Conservation (phyloP, 2,329 filamentous ascomycete species). For the Colletotrichum tanaceti region DNA sequence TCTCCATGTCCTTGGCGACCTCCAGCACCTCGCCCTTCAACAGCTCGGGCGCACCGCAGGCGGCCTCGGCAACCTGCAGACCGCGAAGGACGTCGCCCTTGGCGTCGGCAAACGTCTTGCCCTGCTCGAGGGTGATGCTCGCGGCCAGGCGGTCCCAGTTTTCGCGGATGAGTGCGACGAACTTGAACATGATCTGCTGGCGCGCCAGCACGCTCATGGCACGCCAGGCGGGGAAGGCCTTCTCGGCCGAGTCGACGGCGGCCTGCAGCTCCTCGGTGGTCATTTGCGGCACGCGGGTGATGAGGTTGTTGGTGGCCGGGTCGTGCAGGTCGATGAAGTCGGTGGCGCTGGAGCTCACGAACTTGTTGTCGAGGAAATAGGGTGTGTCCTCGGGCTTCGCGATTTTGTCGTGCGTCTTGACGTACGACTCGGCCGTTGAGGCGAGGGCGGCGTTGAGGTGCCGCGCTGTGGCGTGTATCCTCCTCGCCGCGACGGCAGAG, state of each 20-base stretch:
- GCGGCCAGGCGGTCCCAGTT: conserved; percentile 88
- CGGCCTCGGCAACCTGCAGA: conserved; percentile 86
- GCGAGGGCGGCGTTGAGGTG: conserved; percentile 66
- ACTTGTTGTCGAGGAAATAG: conserved; percentile 86
- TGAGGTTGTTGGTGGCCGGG: conserved; percentile 86
- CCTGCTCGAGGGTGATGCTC: conserved; percentile 88
- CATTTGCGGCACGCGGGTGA: conserved; percentile 85
- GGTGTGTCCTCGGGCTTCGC: conserved; percentile 75
- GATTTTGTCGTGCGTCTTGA: conserved; percentile 78
- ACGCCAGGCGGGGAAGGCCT: conserved; percentile 80
- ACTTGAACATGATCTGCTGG: conserved; percentile 91
- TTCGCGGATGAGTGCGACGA: conserved; percentile 81
- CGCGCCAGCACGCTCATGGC: conserved; percentile 77
- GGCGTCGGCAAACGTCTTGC: conserved; percentile 88
- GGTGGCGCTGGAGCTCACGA: conserved; percentile 73
- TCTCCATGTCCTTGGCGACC: conserved; percentile 92
- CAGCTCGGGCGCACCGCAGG: conserved; percentile 82
- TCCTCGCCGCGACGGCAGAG: conserved; percentile 58
- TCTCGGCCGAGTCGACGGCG: conserved; percentile 79
- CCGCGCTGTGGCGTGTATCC: conserved; percentile 68
- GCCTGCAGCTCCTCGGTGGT: conserved; percentile 81
- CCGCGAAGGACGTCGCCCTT: conserved; percentile 84
- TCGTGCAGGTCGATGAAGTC: conserved; percentile 85
- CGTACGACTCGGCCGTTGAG: conserved; percentile 71
- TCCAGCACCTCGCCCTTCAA: conserved; percentile 86